Percentiles rank a stretch among this genome's conserved stretches.
Conservation (phyloP, 2,329 filamentous ascomycete genomes). For the Cladosporium colombiae region DNA sequence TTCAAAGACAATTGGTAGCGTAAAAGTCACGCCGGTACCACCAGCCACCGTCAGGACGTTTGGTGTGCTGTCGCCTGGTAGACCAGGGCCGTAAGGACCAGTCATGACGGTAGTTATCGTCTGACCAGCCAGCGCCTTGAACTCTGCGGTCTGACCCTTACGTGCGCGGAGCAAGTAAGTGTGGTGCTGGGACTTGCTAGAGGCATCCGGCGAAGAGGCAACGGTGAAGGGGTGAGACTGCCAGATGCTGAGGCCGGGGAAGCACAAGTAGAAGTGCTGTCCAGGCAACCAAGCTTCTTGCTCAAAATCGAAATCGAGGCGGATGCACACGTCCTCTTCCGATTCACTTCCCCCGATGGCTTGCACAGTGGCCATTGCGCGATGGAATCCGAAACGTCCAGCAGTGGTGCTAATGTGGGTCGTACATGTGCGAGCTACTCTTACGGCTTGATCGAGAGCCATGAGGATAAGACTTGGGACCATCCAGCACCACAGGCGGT, state of each 20-base stretch:
- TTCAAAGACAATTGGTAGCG: conserved; percentile 53
- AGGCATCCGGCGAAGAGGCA: conserved; percentile 49
- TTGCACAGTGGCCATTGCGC: conserved; percentile 47
- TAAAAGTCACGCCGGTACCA: conserved; percentile 61
- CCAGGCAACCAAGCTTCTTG: conserved; percentile 64
- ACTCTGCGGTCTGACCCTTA: conserved; percentile 59
- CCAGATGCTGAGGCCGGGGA: conserved; percentile 67
- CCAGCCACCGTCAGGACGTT: conserved; percentile 46
- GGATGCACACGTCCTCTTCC: conserved; percentile 40
- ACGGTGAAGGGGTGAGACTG: conserved; percentile 73
- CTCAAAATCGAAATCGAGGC: conserved; percentile 65
- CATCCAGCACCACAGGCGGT: conserved; percentile 66
- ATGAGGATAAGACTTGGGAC: conserved; percentile 67
- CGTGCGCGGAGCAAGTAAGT: conserved; percentile 41
- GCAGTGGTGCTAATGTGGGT: conserved; percentile 50
- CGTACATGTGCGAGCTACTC: conserved; percentile 59
- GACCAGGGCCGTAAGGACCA: conserved; percentile 59
- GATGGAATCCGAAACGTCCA: conserved; percentile 52
- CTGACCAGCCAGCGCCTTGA: conserved; percentile 47
- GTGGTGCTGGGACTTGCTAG: conserved; percentile 36
- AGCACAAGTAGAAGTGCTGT: conserved; percentile 72
- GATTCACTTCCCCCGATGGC: conserved; percentile 32
- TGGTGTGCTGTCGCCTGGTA: not conserved
- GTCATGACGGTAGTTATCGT: conserved; percentile 54
- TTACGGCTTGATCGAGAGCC: conserved; percentile 62